A percentile compares a stretch with the other conserved stretches of the same genome.
These are phyloP conservation scores for Hanseniaspora mollemarum DNA, from an alignment of 805 yeast genomes.

Conservation along the genomic window DNA sequence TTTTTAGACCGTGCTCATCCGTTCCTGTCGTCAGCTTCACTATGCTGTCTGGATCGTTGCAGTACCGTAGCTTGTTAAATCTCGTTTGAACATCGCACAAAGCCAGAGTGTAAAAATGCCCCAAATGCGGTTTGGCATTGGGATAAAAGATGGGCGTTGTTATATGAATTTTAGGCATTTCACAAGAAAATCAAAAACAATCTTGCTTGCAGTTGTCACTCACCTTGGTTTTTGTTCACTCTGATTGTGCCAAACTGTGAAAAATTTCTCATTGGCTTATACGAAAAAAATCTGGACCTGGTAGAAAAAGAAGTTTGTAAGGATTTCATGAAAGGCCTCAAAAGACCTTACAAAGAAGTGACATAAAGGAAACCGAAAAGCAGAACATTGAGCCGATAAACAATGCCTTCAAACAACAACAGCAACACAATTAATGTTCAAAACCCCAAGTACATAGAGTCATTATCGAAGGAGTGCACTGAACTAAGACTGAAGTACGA, in stretches of 20 bases:
- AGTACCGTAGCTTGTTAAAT: conserved; percentile 47
- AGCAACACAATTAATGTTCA: background rate
- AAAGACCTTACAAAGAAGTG: background rate
- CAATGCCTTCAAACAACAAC: background rate
- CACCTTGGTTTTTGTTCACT: no score
- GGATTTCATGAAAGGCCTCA: no score
- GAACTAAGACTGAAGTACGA: conserved; percentile 68
- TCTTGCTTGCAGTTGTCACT: background rate
- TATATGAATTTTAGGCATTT: conserved; percentile 32
- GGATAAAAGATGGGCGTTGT: conserved; percentile 95
- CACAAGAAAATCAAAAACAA: no score
- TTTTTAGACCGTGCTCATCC: conserved; percentile 93
- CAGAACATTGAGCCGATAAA: background rate
- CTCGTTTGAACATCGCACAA: conserved; percentile 67
- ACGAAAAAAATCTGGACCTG: no score
- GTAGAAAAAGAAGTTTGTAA: no score
- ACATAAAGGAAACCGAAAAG: background rate
- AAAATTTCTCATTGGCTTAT: no score
- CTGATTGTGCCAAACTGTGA: no score
- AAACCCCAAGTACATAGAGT: conserved; percentile 11
- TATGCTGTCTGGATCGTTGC: conserved; percentile 24
- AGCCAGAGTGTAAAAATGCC: conserved; percentile 82
- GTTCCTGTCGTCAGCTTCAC: conserved; percentile 76
- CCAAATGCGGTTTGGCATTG: conserved; percentile 88
- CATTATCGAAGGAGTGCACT: conserved; percentile 60